Base-by-base conservation (phyloP, 2,329 filamentous ascomycete genomes). In the Beauveria caledonica region DNA sequence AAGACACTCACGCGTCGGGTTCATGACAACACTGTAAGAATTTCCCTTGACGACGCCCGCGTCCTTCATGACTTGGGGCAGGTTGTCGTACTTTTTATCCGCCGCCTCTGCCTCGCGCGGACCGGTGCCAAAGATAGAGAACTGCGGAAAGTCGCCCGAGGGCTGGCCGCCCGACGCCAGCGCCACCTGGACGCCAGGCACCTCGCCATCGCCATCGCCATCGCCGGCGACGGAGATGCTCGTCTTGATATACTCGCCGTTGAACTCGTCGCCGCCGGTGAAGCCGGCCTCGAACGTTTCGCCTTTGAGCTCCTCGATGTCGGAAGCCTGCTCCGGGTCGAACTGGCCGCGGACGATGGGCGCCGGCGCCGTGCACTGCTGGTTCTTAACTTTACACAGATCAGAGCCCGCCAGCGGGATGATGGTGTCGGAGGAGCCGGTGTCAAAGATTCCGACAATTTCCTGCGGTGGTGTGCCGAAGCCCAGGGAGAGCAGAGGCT, bases 371-470 rank as follows among this genome's bases (percentile, higher is more conserved):
- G 57, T 23, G 48, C 57, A 59, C 25, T 59, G 57, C 40, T 59
- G 57, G 27, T 52, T 59, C n/a, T 36, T 4, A 19, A 52, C 33
- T 25, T 52, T 13, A 21, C 57, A 59, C 3, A 59, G 17, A 2
- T 15, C 4, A 7, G 57, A 59, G 7, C 57, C 40, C 33, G 57
- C 57, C 48, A n/a, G 25, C 48, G 57, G 48, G 49, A 59, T 52
- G 13, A 59, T 53, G 46, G 39, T 46, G 48, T 59, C 57, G 25
- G 48, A 27, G 2, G 48, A 52, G 23, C 57, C 57, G 3, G 57
- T 42, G 57, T 59, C 57, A 40, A 59, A 52, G 27, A 59, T 59
- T 25, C 57, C 48, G 13, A 49, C 52, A 27, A 59, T 59, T 8
- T 50, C 40, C 25, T 59, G 57, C 17, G 57, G 36, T 7, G 48